Base-by-base conservation (phyloP, 2,329 filamentous ascomycete species). In the Fusarium acutatum region DNA sequence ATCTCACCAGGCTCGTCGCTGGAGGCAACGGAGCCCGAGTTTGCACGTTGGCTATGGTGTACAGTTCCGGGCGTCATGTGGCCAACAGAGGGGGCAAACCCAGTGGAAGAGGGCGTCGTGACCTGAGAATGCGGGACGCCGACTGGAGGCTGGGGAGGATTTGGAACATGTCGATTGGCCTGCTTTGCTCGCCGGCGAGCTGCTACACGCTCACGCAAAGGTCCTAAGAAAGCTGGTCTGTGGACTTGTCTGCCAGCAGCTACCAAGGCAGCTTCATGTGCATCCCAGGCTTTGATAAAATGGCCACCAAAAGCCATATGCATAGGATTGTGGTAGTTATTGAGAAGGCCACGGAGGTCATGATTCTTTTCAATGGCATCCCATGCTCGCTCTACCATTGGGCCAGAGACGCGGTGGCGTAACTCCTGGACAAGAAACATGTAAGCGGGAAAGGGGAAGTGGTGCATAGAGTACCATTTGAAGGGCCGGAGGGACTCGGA, bases 241-340 rank as follows among this genome's bases (percentile, higher is more conserved):
- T 80, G 75, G 6, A 85, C 67, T 4, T 82, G 79, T 35, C 83
- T 84, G 2, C 88, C 88, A 12, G 82, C 79, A 57, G 83, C 82
- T 9, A 81, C 71, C 71, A 86, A 84, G 18, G 86, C 86, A 5
- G 84, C 82, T 73, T 87, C 86, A 61, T 87, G 86, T 6, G 87
- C 88, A 47, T 88, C 86, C 90, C 90, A 92, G 0, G 90, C 89
- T 75, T 90, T 91, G 64, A 92, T 80, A 44, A 92, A 88, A 24
- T 88, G 84, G 26, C 83, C 83, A 3, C 87, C 87, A 69, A 92
- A 90, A 2, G 87, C 86, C 35, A 87, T 81, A 74, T 90, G 88
- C 81, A 91, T 84, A 12, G 89, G 89, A 47, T 84, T 90, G 56
- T 86, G 84, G 53, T 87, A 80, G 64, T 87, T 84, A 47, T 84